Percentiles rank a stretch among this genome's conserved stretches.
These are phyloP conservation scores for Herpotrichia juniperi DNA, from an alignment of 2,329 filamentous ascomycete genomes.

Conservation along the genomic window DNA sequence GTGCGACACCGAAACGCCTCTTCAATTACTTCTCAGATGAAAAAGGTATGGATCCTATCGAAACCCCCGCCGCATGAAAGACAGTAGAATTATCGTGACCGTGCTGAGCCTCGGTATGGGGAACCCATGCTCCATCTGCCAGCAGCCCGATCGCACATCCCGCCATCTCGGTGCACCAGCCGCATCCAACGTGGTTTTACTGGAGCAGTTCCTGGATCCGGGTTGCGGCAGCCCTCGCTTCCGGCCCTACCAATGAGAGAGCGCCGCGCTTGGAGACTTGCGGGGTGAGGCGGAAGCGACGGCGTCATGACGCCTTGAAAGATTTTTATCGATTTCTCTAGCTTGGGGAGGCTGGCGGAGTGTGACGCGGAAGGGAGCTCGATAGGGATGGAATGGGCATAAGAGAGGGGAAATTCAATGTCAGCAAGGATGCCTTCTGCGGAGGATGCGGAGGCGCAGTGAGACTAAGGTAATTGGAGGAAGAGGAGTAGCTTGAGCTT, in stretches of 20 bases:
- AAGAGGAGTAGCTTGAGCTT: not conserved
- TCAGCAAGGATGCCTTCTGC: not conserved
- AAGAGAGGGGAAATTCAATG: not conserved
- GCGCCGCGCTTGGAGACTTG: too few relatives aligned
- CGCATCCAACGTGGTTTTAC: not conserved
- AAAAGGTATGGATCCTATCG: too few relatives aligned
- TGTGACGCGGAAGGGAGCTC: not conserved
- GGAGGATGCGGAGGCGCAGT: not conserved
- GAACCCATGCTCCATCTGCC: not conserved
- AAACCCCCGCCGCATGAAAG: too few relatives aligned
- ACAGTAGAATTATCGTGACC: too few relatives aligned
- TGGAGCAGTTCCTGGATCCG: not conserved
- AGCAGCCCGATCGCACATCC: not conserved
- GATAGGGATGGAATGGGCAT: not conserved
- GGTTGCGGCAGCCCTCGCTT: not conserved
- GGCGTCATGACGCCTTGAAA: not conserved
- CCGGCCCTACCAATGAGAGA: too few relatives aligned
- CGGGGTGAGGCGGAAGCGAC: too few relatives aligned
- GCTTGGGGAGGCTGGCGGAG: not conserved
- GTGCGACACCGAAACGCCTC: too few relatives aligned
- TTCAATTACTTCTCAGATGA: too few relatives aligned
- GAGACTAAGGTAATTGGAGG: not conserved
- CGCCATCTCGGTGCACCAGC: not conserved
- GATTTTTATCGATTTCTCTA: not conserved
- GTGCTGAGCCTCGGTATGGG: not conserved